These are phyloP conservation scores for Ophiobolus disseminans DNA, from an alignment of 2,329 filamentous ascomycete genomes.

Conservation along the genomic window DNA sequence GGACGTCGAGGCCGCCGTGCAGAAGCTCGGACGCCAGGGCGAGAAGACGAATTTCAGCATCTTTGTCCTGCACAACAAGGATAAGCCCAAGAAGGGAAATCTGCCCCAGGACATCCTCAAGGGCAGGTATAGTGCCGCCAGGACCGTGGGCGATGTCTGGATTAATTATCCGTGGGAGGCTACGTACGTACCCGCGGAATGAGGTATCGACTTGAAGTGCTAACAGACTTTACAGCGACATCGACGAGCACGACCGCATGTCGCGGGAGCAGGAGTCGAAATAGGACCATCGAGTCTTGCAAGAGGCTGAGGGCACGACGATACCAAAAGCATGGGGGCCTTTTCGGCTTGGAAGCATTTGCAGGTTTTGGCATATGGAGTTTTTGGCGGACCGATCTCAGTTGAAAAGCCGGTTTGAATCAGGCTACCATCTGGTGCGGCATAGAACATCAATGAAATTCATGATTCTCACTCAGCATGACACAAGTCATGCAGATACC, in stretches of 20 bases:
- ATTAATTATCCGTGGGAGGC: slow-evolving; percentile 99
- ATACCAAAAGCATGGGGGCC: slow-evolving; percentile 4
- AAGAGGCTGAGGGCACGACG: background rate
- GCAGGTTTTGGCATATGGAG: background rate
- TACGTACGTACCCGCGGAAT: slow-evolving; percentile 57
- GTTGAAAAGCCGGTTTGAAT: too few relatives aligned
- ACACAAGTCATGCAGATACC: too few relatives aligned
- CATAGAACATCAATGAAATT: too few relatives aligned
- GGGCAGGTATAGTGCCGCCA: slow-evolving; percentile 80
- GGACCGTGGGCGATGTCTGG: slow-evolving; percentile 93
- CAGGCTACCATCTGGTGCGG: too few relatives aligned
- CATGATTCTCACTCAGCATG: too few relatives aligned
- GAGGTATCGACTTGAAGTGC: background rate
- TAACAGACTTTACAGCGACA: slow-evolving; percentile 65
- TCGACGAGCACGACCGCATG: slow-evolving; percentile 85
- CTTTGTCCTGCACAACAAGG: slow-evolving; percentile 98
- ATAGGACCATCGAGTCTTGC: slow-evolving; percentile 1
- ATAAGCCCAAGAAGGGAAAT: slow-evolving; percentile 91
- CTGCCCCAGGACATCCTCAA: slow-evolving; percentile 81
- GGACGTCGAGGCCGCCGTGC: slow-evolving; percentile 83
- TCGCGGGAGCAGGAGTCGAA: slow-evolving; percentile 58
- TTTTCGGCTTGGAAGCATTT: background rate
- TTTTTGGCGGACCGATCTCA: too few relatives aligned
- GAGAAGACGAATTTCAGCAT: slow-evolving; percentile 89
- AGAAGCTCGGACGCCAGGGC: slow-evolving; percentile 70